A percentile compares a stretch with the other conserved stretches of the same genome.
phyloP scores from a whole-genome alignment of 208 protist species.

The Acanthamoeba castellanii region DNA sequence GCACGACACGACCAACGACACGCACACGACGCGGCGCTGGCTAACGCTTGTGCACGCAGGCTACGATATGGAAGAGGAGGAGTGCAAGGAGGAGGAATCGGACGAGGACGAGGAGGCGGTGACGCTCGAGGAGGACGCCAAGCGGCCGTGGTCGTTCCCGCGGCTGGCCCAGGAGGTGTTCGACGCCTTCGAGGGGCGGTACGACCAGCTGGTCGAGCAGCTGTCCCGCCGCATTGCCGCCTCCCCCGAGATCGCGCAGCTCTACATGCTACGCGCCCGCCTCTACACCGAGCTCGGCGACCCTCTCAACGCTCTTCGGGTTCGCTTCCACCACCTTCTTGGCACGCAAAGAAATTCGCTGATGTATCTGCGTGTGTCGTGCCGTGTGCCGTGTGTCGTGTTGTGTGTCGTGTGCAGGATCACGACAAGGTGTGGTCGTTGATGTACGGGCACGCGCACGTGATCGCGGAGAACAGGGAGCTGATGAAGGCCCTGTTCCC shows the following conservation, averaged over 20 bases:
- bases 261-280: conserved; percentile 21
- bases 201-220: conserved; percentile 31
- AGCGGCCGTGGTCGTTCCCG: not conserved
- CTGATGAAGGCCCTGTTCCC: not conserved
- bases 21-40: too few species aligned
- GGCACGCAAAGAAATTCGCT: too few species aligned
- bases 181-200: not conserved
- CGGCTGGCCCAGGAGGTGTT: not conserved
- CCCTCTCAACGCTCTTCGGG: not conserved
- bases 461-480: conserved; percentile 4
- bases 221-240: not conserved
- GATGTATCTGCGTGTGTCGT: too few species aligned
- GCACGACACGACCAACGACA: not conserved
- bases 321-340: not conserved
- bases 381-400: too few species aligned
- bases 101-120: not conserved
- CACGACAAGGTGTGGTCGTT: conserved; percentile 43
- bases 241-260: conserved; percentile 16
- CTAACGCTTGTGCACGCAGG: not conserved
- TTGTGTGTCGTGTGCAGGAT: not conserved
- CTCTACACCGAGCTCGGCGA: conserved; percentile 17
- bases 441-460: conserved; percentile 34
- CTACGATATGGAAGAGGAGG: not conserved
- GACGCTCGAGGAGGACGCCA: not conserved
- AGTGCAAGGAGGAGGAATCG: not conserved